phyloP scores from a whole-genome alignment of 73 alveolate species.

The Paramecium pentaurelia region DNA sequence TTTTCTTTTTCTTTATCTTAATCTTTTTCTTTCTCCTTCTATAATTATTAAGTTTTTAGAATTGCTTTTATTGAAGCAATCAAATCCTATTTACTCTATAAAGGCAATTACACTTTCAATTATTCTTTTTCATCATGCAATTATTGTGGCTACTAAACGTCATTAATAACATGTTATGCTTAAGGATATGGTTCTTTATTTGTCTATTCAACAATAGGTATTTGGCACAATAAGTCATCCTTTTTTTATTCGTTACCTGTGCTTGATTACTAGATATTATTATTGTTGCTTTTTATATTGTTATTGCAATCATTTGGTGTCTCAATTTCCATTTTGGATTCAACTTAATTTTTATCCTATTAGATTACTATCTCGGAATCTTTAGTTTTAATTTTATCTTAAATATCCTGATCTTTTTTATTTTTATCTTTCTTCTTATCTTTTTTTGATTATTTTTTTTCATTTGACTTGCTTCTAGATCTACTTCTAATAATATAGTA shows the following conservation, averaged over 20 bases:
- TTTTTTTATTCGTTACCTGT: not conserved
- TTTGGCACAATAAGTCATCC: not conserved
- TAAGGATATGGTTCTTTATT: not conserved
- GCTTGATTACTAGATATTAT: not conserved
- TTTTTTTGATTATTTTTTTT: not conserved
- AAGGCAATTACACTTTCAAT: not conserved
- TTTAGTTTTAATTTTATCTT: not conserved
- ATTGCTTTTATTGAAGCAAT: not conserved
- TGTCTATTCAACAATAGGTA: not conserved
- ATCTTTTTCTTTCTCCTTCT: not conserved
- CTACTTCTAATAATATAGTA: slow-evolving; percentile 8
- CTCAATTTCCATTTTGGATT: not conserved
- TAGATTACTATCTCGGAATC: not conserved
- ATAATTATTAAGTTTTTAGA: not conserved
- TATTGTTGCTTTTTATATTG: not conserved
- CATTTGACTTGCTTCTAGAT: not conserved
- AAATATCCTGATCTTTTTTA: not conserved
- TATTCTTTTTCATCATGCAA: not conserved
- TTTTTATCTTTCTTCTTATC: not conserved
- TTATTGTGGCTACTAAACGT: not conserved
- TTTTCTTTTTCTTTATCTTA: not conserved
- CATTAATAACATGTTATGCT: not conserved
- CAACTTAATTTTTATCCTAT: not conserved
- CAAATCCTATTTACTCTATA: not conserved
- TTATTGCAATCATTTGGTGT: not conserved